phyloP scores from a whole-genome alignment of 768 basidiomycete species.

The Suillus fuscotomentosus region DNA sequence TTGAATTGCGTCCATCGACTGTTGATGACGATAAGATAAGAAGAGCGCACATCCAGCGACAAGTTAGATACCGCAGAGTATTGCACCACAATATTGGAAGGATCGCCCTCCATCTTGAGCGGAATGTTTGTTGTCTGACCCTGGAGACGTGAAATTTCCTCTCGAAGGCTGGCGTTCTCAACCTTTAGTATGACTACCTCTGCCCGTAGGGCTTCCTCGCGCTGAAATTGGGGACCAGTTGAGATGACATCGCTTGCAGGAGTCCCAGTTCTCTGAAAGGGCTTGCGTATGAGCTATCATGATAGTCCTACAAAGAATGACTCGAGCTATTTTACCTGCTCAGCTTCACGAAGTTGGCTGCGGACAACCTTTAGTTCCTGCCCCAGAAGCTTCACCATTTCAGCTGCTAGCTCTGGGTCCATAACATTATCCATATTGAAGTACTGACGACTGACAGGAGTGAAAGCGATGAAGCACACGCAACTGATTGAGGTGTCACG shows the following conservation, averaged over 20 bases:
- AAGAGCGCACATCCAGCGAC: neutral
- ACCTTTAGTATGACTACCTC: conserved; percentile 19
- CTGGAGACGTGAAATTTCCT: conserved; percentile 15
- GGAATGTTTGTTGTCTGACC: conserved; percentile 5
- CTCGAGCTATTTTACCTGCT: conserved; percentile 13
- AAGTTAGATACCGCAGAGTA: conserved; percentile 8
- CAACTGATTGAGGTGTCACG: neutral
- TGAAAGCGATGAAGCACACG: neutral
- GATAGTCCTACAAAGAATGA: neutral
- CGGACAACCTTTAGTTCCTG: conserved; percentile 24
- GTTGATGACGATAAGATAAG: neutral
- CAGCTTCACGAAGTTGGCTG: conserved; percentile 20
- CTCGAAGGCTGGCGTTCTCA: conserved; percentile 19
- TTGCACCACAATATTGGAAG: neutral
- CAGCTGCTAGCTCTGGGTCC: conserved; percentile 26
- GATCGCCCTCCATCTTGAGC: conserved; percentile 19
- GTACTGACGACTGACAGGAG: neutral
- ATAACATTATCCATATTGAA: conserved; percentile 18
- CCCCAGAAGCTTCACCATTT: conserved; percentile 23
- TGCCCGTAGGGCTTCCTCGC: conserved; percentile 9
- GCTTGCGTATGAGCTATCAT: neutral
- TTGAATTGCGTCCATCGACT: conserved; percentile 12
- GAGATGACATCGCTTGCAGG: conserved; percentile 1
- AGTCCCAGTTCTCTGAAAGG: conserved; percentile 12
- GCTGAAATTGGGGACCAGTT: conserved; percentile 6